Evolutionary conservation across 164 flowering plant species (phyloP), one percentile per base, ranked within the genome.

Genomic region (Sextonia rubra): DNA sequence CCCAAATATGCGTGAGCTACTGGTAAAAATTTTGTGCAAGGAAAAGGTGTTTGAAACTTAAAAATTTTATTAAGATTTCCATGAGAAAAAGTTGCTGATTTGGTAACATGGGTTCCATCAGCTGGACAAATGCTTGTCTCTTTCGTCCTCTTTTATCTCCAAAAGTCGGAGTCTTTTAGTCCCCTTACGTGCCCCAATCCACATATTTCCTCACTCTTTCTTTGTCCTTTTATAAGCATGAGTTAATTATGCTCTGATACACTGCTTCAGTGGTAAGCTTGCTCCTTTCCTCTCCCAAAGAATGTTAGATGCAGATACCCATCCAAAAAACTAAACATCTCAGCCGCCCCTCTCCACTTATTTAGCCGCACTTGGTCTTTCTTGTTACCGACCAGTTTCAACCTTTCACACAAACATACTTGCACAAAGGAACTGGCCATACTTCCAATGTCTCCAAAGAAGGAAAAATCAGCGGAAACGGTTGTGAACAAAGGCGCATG

Each of bases 401-500:
- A 0, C 32, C 20, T 29, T 12, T 12, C 25, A 61, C 29, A 22
- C 64, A n/a, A 8, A 63, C 32, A 25, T 20, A 60, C 63, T 22
- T 32, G 14, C n/a, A 17, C 27, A 5, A 64, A 26, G 30, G 9
- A 30, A 1, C 27, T 17, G 6, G 30, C 5, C n/a, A 14, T 12
- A 27, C 7, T 17, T 17, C 11, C 20, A 64, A 64, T 64, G 67
- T 7, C 67, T 27, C 37, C 67, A 30, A 18, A 27, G 24, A 27
- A 12, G 23, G 47, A 64, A 26, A 15, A 27, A 29, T 26, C 11
- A 3, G 67, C 3, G 32, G 85, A 83, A 80, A 68, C 76, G 52
- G 82, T 82, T 66, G 84, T 81, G 69, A 87, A 81, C 65, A 80
- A 74, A 77, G 84, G 84, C 63, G 82, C 84, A 8, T 81, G 84